These are phyloP conservation scores for Schizochytrium sp. DNA, from an alignment of 108 stramenopile species.

Conservation along the genomic window DNA sequence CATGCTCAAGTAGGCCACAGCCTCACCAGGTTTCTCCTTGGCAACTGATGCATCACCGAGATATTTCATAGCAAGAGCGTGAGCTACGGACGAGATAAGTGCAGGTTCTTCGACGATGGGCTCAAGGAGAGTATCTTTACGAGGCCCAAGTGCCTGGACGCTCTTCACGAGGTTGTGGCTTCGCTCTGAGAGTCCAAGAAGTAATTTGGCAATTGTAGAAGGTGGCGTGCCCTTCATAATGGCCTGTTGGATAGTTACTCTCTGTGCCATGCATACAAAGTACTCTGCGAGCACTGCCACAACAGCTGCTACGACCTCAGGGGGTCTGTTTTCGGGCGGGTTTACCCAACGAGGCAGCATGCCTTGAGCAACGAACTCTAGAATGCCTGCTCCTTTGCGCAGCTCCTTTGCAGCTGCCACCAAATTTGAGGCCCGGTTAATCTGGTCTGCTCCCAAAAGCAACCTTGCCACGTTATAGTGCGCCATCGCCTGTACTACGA, in stretches of 20 bases:
- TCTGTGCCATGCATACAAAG: slow-evolving; percentile 57
- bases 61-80: slow-evolving; percentile 32
- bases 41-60: not conserved
- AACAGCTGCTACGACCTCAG: slow-evolving; percentile 27
- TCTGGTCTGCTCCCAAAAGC: not conserved
- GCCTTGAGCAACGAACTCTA: slow-evolving; percentile 39
- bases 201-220: not conserved
- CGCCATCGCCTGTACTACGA: slow-evolving; percentile 45
- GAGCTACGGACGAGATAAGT: slow-evolving; percentile 7
- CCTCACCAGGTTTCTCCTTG: slow-evolving; percentile 48
- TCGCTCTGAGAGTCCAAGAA: slow-evolving; percentile 49
- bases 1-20: slow-evolving; percentile 12
- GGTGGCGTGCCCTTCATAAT: slow-evolving; percentile 32
- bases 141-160: not conserved
- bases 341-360: slow-evolving; percentile 52
- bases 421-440: not conserved
- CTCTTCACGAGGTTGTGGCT: not conserved
- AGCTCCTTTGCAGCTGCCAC: slow-evolving; percentile 58
- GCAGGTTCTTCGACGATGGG: slow-evolving; percentile 39
- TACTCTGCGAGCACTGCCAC: slow-evolving; percentile 14
- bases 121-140: slow-evolving; percentile 9
- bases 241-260: slow-evolving; percentile 51
- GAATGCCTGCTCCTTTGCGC: slow-evolving; percentile 45
- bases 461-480: slow-evolving; percentile 45
- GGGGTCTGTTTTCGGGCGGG: slow-evolving; percentile 39